Base-by-base conservation (phyloP, 2,329 filamentous ascomycete genomes). In the Canariomyces notabilis region DNA sequence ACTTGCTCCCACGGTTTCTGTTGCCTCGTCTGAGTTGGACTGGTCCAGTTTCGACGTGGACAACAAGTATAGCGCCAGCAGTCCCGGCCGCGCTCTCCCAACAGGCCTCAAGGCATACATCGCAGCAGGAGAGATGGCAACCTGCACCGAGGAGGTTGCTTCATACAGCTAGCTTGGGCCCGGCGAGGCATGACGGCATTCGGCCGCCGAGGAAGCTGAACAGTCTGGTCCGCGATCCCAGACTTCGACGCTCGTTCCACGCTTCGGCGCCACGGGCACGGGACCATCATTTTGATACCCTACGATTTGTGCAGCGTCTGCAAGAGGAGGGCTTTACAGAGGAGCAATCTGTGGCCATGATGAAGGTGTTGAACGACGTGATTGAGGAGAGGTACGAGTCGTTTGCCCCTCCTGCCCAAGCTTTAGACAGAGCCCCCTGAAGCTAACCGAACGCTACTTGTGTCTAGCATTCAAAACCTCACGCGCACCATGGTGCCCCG, bases 401-500 rank as follows among this genome's bases (percentile, higher is more conserved):
- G n/a, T n/a, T n/a, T 6, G 14, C 16, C 23, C 42, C 16, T 4
- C 7, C 29, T 38, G 20, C 15, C n/a, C 26, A 22, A 21, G 11
- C 14, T 14, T 32, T 26, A 29, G 26, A 29, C n/a, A n/a, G 14
- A 29, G 3, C 18, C 21, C n/a, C 6, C 12, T 34, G 5, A 26
- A 26, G 35, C 35, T 50, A 33, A 53, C 43, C 29, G 31, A 20
- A 16, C n/a, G 21, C 37, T 18, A 33, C 37, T 34, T 39, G 26
- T 39, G 2, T 8, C 7, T 54, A 87, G 88, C 64, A 97, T 98
- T 58, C 91, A 96, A 66, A 97, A 97, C 67, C 77, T 98, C 40
- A 97, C 91, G 1, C 83, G 91, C 54, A 97, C 91, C 14, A 98
- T 98, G 93, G 93, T 98, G 34, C 79, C 95, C 37, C 88, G 90